These are phyloP conservation scores for Coleophoma crateriformis DNA, from an alignment of 2,329 filamentous ascomycete species.

Conservation along the genomic window DNA sequence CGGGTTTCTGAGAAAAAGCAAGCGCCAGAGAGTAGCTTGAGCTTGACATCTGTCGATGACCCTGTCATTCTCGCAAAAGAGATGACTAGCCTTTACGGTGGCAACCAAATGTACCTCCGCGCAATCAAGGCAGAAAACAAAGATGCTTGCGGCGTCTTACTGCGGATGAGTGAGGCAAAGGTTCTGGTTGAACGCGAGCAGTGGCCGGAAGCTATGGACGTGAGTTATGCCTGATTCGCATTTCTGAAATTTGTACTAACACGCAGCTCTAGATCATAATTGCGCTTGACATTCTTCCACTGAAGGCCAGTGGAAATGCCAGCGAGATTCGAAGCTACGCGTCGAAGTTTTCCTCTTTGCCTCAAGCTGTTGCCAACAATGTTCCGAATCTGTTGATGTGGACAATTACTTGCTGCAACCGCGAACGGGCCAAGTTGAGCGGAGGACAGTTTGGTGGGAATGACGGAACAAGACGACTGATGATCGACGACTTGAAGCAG, in stretches of 20 bases:
- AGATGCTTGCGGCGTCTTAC: constrained; percentile 51
- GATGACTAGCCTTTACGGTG: constrained; percentile 57
- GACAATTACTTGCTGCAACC: constrained; percentile 82
- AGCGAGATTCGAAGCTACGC: constrained; percentile 74
- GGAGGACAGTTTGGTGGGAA: constrained; percentile 70
- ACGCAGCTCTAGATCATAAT: constrained; percentile 58
- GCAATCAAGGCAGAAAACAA: constrained; percentile 53
- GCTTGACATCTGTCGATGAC: constrained; percentile 63
- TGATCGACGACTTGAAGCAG: constrained; percentile 68
- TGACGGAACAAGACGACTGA: constrained; percentile 54
- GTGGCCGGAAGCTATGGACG: constrained; percentile 59
- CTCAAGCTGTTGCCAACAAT: constrained; percentile 79
- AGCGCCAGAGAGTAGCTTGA: constrained; percentile 38
- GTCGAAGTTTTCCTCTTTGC: constrained; percentile 71
- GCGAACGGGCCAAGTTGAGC: constrained; percentile 67
- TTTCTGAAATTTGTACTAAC: constrained; percentile 14
- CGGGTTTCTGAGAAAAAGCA: constrained; percentile 9
- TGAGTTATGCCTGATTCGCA: constrained; percentile 36
- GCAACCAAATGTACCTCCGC: constrained; percentile 52
- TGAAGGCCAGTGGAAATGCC: constrained; percentile 70
- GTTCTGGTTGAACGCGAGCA: constrained; percentile 48
- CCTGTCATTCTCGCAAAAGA: constrained; percentile 56
- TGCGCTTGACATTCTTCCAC: constrained; percentile 71
- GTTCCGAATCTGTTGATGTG: constrained; percentile 90
- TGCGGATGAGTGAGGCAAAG: constrained; percentile 57